Evolutionary conservation across 768 basidiomycete species (phyloP), one percentile per base, ranked within the genome.

Genomic region (Leccinum obscurum): DNA sequence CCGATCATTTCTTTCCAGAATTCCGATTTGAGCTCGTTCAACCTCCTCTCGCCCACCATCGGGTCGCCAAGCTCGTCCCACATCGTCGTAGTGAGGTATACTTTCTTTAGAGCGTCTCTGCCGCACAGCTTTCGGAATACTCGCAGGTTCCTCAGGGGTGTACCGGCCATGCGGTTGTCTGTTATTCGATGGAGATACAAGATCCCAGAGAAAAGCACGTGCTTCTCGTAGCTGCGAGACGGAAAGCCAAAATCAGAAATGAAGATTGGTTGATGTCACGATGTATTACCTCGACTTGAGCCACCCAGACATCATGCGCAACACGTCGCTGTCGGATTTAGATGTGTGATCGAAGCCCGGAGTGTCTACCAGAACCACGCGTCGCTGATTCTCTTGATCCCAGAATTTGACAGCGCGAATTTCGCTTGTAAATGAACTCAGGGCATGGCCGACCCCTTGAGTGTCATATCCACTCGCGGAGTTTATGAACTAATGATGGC

Each of bases 181-280:
- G 76, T 68, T 46, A 80, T 80, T 13, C 75, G 71, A 62, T 80
- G 78, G n/a, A 79, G 58, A 58, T 78, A 79, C 17, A 80, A 20
- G 22, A 80, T 70, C 3, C 72, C 76, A 11, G 72, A 65, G 1
- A 79, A 67, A 24, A 59, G 52, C 6, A 57, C 61, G 2, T 52
- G 4, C 13, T 52, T 37, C 3, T 46, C 52, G 20, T 64, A 62
- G 10, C 65, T 69, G 41, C 20, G 8, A 6, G 24, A 14, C 11
- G 14, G 22, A 39, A 3, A 34, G 26, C 14, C 20, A n/a, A 10
- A n/a, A 35, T 52, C 35, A 66, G 46, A 20, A 52, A 30, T n/a
- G 15, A 8, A 10, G n/a, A 8, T 30, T 32, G 11, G 14, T 30
- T 2, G 32, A 32, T 6, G 17, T 10, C 14, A 32, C n/a, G 9